These are phyloP conservation scores for Bryopsis sp. DNA, from an alignment of 139 green algal genomes.

Conservation along the genomic window DNA sequence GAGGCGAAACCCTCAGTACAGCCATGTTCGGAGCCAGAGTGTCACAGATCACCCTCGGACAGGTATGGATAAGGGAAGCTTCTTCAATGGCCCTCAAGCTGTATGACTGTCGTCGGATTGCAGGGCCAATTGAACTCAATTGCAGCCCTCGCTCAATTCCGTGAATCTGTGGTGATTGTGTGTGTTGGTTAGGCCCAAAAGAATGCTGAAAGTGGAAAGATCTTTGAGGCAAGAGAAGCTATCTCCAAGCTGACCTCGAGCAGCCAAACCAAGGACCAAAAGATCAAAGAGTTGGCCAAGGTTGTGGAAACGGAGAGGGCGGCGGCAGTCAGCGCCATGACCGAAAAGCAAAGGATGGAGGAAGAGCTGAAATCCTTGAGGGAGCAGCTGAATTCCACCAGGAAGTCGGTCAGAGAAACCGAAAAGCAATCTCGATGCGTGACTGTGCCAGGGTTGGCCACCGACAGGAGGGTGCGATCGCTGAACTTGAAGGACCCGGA, in stretches of 20 bases:
- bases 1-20: slow-evolving; percentile 64
- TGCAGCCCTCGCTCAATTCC: too few relatives aligned
- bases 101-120: too few relatives aligned
- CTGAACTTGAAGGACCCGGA: too few relatives aligned
- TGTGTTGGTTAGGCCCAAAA: not conserved
- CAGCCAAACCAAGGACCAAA: not conserved
- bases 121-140: too few relatives aligned
- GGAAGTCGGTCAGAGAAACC: too few relatives aligned
- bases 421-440: too few relatives aligned
- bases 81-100: too few relatives aligned
- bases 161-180: not conserved
- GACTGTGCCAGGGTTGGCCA: too few relatives aligned
- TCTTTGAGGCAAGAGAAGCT: not conserved
- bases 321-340: not conserved
- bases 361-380: slow-evolving; percentile 1
- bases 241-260: slow-evolving; percentile 8
- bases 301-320: slow-evolving; percentile 17
- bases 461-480: too few relatives aligned
- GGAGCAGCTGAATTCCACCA: not conserved
- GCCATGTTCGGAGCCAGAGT: slow-evolving; percentile 82
- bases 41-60: slow-evolving; percentile 83
- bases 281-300: slow-evolving; percentile 12
- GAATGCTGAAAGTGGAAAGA: too few relatives aligned
- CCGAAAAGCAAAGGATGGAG: slow-evolving; percentile 4
- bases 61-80: too few relatives aligned